phyloP scores from a whole-genome alignment of 345 rosid species.

The Cochlearia excelsa region DNA sequence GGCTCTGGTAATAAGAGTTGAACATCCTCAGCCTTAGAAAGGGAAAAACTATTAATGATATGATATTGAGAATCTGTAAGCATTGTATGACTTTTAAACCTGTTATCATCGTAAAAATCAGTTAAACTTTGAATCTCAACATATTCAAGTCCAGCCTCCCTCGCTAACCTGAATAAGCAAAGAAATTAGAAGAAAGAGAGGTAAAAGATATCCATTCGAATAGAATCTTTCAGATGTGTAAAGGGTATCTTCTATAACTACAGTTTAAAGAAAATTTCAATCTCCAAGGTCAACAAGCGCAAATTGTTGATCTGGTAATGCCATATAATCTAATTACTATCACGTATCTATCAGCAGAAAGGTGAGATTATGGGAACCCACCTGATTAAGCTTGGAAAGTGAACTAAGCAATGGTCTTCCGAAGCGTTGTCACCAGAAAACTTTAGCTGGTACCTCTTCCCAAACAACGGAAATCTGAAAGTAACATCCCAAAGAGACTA shows the following conservation, averaged over 20 bases:
- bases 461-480: conserved; percentile 86
- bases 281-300: background rate
- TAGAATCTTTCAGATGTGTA: background rate
- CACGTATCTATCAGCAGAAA: background rate
- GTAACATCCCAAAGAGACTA: conserved; percentile 12
- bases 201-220: background rate
- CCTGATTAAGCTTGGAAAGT: conserved; percentile 97
- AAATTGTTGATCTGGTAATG: conserved; percentile 9
- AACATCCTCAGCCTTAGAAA: conserved; percentile 12
- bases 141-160: conserved; percentile 95
- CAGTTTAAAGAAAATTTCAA: conserved; percentile 2
- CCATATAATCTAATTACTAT: conserved; percentile 7
- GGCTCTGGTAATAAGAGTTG: conserved; percentile 40
- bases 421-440: conserved; percentile 72
- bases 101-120: conserved; percentile 90
- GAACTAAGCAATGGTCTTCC: conserved; percentile 93
- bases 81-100: conserved; percentile 37
- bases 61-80: background rate
- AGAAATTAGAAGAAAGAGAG: background rate
- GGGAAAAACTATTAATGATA: conserved; percentile 4
- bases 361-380: conserved; percentile 25
- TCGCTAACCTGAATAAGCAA: conserved; percentile 61
- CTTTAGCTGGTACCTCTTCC: conserved; percentile 89
- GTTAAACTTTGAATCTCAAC: conserved; percentile 92
- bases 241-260: background rate